A percentile compares a stretch with the other conserved stretches of the same genome.
Conservation (phyloP, 352 stramenopile genomes). For the Phytophthora pseudosyringae region DNA sequence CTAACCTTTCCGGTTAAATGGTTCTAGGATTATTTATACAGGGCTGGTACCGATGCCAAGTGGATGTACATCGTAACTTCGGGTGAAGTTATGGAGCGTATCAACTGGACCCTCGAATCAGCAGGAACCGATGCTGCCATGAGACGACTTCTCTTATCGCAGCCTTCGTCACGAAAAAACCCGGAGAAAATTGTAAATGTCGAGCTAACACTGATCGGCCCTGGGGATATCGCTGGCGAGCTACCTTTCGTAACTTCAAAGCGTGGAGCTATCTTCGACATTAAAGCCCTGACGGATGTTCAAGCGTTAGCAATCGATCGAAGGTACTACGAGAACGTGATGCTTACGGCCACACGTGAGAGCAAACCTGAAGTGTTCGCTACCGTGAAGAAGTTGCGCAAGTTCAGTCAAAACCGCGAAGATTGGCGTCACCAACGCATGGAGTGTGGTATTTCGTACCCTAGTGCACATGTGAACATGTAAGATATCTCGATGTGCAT, state of each 20-base stretch:
- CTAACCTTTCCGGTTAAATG: background rate
- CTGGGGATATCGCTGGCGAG: conserved; percentile 68
- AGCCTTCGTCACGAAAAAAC: conserved; percentile 38
- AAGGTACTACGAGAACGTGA: conserved; percentile 65
- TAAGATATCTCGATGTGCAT: conserved; percentile 29
- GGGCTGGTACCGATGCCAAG: conserved; percentile 64
- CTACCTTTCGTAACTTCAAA: conserved; percentile 64
- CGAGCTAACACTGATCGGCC: conserved; percentile 63
- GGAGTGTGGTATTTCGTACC: conserved; percentile 68
- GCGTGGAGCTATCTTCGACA: conserved; percentile 58
- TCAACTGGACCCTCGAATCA: conserved; percentile 60
- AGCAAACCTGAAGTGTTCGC: conserved; percentile 48
- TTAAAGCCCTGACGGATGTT: conserved; percentile 72
- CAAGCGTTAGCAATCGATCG: conserved; percentile 70
- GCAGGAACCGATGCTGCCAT: conserved; percentile 26
- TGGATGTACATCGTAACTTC: conserved; percentile 80
- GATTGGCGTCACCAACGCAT: conserved; percentile 81
- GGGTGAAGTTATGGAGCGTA: conserved; percentile 70
- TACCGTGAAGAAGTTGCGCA: conserved; percentile 53
- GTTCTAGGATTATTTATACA: conserved; percentile 71
- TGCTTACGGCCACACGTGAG: conserved; percentile 50
- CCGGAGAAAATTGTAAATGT: conserved; percentile 79
- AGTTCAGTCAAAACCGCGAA: conserved; percentile 61
- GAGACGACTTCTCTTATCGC: conserved; percentile 34
- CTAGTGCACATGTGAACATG: conserved; percentile 75